A percentile compares a stretch with the other conserved stretches of the same genome.
Conservation (phyloP, 768 basidiomycete genomes). For the Amanita phalloides region DNA sequence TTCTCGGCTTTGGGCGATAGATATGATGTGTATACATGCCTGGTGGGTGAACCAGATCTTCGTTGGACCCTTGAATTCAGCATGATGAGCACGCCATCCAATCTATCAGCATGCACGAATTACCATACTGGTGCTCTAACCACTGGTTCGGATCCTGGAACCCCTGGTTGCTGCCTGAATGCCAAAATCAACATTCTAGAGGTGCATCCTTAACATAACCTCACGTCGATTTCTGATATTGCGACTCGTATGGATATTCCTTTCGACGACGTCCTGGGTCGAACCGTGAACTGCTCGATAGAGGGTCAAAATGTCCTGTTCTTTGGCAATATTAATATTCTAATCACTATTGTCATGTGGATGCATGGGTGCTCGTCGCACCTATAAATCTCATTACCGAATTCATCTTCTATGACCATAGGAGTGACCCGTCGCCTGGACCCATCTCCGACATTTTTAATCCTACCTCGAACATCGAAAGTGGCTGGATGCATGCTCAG, state of each 20-base stretch:
- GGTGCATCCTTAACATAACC: not conserved
- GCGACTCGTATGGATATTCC: constrained; percentile 5
- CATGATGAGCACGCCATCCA: not conserved
- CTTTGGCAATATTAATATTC: not conserved
- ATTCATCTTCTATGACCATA: constrained; percentile 47
- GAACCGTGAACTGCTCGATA: not conserved
- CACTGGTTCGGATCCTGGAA: not conserved
- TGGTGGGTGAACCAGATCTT: constrained; percentile 1
- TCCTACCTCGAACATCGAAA: constrained; percentile 7
- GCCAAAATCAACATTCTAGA: not conserved
- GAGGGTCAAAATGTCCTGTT: constrained; percentile 3
- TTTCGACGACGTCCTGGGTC: not conserved
- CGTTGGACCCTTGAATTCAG: not conserved
- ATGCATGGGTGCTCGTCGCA: constrained; percentile 11
- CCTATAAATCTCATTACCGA: constrained; percentile 50
- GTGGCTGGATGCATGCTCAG: not conserved
- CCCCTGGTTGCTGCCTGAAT: not conserved
- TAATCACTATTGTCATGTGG: not conserved
- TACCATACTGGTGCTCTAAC: constrained; percentile 1
- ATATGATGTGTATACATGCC: constrained; percentile 5
- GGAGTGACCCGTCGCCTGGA: constrained; percentile 20
- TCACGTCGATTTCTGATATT: constrained; percentile 1
- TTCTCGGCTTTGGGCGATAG: constrained; percentile 7
- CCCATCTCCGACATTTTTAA: constrained; percentile 10
- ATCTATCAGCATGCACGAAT: not conserved